Percentiles rank a stretch among this genome's conserved stretches.
These are phyloP conservation scores for Trichaptum fuscoviolaceum DNA, from an alignment of 768 basidiomycete species.

Conservation along the genomic window DNA sequence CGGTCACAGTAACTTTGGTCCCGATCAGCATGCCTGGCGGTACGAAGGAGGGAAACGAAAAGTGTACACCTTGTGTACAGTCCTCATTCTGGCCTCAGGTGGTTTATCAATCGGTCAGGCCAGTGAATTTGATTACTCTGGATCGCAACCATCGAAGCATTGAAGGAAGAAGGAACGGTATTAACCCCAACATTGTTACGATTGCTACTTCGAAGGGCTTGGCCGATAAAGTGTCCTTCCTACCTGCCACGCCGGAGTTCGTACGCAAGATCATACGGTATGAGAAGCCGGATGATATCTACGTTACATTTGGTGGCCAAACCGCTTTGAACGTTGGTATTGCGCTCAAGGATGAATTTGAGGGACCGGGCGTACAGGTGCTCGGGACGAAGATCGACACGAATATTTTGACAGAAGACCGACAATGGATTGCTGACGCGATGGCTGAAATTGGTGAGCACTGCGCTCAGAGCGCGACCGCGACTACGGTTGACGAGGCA, in stretches of 20 bases:
- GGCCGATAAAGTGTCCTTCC: conserved; percentile 99
- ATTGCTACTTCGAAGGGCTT: conserved; percentile 96
- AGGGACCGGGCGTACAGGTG: conserved; percentile 81
- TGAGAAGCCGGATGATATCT: conserved; percentile 98
- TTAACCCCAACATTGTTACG: conserved; percentile 99
- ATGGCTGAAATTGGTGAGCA: conserved; percentile 97
- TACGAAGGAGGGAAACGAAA: conserved; percentile 79
- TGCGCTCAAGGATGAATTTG: conserved; percentile 96
- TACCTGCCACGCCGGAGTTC: conserved; percentile 97
- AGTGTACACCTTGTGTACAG: conserved; percentile 72
- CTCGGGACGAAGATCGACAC: conserved; percentile 97
- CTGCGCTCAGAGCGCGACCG: conserved; percentile 86
- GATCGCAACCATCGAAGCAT: conserved; percentile 97
- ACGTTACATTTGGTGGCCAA: conserved; percentile 97
- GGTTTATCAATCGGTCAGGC: conserved; percentile 98
- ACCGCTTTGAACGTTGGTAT: conserved; percentile 96
- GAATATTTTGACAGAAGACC: conserved; percentile 94
- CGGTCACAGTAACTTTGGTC: conserved; percentile 44
- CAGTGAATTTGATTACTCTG: conserved; percentile 99
- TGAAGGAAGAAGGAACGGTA: conserved; percentile 97
- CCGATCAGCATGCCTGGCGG: conserved; percentile 73
- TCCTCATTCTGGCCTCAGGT: conserved; percentile 94
- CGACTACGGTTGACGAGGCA: conserved; percentile 83
- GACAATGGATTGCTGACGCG: conserved; percentile 87
- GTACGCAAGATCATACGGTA: conserved; percentile 98